Conservation (phyloP, 73 alveolate genomes). For the Paramecium sonneborni region DNA sequence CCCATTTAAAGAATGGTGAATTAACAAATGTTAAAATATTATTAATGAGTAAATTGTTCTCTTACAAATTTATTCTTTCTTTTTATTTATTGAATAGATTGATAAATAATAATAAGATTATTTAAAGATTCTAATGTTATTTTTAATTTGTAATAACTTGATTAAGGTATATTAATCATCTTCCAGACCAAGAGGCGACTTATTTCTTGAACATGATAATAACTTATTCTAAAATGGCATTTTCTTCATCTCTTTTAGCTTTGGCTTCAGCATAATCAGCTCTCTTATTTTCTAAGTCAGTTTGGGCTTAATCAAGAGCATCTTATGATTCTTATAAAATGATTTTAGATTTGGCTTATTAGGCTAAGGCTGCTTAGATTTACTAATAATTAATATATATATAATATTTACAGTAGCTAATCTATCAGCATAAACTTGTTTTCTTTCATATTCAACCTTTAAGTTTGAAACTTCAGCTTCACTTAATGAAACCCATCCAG, state of each 20-base stretch:
- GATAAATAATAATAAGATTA: background rate
- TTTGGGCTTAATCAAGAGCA: background rate
- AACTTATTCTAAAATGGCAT: background rate
- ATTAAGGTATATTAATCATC: background rate
- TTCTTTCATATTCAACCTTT: conserved; percentile 1
- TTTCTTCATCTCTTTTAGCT: conserved; percentile 9
- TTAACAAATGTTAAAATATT: background rate
- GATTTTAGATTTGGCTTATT: background rate
- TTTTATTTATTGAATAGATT: background rate
- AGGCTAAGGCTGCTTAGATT: background rate
- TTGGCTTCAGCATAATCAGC: conserved; percentile 23
- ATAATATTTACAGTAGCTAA: background rate
- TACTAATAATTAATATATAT: background rate
- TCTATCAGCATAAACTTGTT: background rate
- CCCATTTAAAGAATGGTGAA: conserved; percentile 91
- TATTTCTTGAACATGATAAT: background rate
- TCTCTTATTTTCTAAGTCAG: conserved; percentile 20
- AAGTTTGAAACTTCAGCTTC: conserved; percentile 6
- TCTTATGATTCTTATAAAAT: conserved; percentile 5
- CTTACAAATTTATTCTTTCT: background rate
- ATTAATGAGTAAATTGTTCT: background rate
- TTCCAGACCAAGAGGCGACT: conserved; percentile 29
- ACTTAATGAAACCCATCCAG: conserved; percentile 36
- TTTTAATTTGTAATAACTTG: background rate
- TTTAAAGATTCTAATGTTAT: background rate